Conservation (phyloP, 106 monocot genomes). For the Iris macrosiphon region DNA sequence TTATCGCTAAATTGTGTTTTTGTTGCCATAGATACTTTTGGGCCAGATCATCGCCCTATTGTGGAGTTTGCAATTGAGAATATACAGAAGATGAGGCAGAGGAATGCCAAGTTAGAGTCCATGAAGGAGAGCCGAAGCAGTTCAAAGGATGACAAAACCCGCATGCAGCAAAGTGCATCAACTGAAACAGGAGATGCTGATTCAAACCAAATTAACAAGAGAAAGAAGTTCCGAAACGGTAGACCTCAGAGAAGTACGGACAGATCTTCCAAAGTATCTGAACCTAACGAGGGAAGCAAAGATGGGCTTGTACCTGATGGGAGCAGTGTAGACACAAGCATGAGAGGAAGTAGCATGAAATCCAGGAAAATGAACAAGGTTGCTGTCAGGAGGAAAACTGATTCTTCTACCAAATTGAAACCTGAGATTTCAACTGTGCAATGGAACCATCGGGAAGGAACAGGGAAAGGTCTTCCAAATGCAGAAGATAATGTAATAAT, state of each 20-base stretch:
- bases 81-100: slow-evolving; percentile 54
- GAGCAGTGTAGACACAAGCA: neutral
- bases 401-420: slow-evolving; percentile 1
- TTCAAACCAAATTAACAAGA: neutral
- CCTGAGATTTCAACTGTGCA: neutral
- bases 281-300: slow-evolving; percentile 8
- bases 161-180: slow-evolving; percentile 5
- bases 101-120: slow-evolving; percentile 32
- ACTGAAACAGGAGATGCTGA: neutral
- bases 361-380: slow-evolving; percentile 4
- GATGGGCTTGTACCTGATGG: slow-evolving; percentile 1
- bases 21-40: slow-evolving; percentile 61
- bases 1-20: too few relatives aligned
- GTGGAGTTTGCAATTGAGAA: slow-evolving; percentile 93
- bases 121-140: slow-evolving; percentile 20
- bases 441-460: neutral
- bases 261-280: slow-evolving; percentile 11
- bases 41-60: slow-evolving; percentile 78
- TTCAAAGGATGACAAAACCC: slow-evolving; percentile 10
- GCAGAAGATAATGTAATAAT: slow-evolving; percentile 11
- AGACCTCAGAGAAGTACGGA: slow-evolving; percentile 15
- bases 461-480: slow-evolving; percentile 1
- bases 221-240: slow-evolving; percentile 7
- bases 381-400: slow-evolving; percentile 13
- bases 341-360: neutral